Evolutionary conservation across 345 rosid genomes (phyloP), one percentile per base, ranked within the genome.

Genomic region (Eucalyptus sideroxylon): DNA sequence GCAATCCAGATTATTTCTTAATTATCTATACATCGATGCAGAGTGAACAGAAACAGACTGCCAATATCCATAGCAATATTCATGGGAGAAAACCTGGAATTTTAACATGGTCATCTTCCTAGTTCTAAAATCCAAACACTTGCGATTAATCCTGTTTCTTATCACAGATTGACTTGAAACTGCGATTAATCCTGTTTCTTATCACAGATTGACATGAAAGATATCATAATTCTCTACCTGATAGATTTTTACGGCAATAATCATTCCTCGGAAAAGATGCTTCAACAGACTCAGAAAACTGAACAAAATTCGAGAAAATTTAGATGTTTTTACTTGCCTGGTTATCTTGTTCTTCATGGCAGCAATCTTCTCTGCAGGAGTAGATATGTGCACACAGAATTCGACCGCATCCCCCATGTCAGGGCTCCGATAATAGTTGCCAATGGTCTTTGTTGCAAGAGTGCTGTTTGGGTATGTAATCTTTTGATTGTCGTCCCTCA

Each of bases 261-360:
- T 59, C 30, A 59, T 59, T 59, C 65, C n/a, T 26, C 13, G 7
- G 65, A 50, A 59, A 24, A 59, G n/a, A 59, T 24, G 65, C 15
- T 59, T 59, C 65, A 26, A 59, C 7, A 59, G 30, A 26, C 4
- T 19, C 65, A 26, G 14, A 59, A 26, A 59, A 26, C 14, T 59
- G 65, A 59, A 59, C 65, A 59, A 24, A 59, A 59, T 59, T 59
- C 2, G n/a, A 59, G n/a, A 26, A 59, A 26, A 9, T 24, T 15
- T 59, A 67, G 12, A 17, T 51, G 69, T 44, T 17, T 65, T 31
- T 6, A 15, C 81, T 88, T 65, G 88, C 98, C 96, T 92, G 31
- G 87, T 87, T 87, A 96, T 95, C 92, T 93, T 94, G 87, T 96
- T 96, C 87, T 93, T 96, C 91, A 97, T 88, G 51, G 90, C 62